Evolutionary conservation across 169 alveolate genomes (phyloP), one percentile per base, ranked within the genome.

Genomic region (Cyclospora cayetanensis): DNA sequence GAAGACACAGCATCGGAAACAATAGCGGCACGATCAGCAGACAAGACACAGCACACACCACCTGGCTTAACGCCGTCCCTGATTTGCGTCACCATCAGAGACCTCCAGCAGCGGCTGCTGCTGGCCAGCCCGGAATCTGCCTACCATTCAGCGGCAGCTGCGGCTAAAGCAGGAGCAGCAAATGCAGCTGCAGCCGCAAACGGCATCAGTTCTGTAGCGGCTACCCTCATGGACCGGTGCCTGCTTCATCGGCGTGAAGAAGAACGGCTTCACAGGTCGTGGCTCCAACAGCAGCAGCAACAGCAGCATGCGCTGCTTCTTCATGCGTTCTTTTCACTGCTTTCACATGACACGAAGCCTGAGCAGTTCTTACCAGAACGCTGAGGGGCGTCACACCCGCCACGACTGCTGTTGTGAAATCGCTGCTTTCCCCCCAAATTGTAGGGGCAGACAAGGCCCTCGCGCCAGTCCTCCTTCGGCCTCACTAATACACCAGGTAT

Each of bases 251-350:
- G 63, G 25, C n/a, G n/a, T n/a, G n/a, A n/a, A n/a, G n/a, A n/a
- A n/a, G n/a, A n/a, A n/a, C 86, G 43, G 86, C 87, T 25, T 27
- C 87, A 43, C 9, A 3, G 25, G 70, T 68, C 22, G 70, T 68
- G 25, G 87, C 87, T 43, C 50, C 87, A 35, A 68, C 87, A 50
- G 68, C 87, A 77, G 52, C 87, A 77, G 72, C 87, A 77, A 68
- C 87, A 46, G 70, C 87, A n/a, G 50, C 87, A 43, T 29, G 72
- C 87, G 72, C 29, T 77, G 68, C 70, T 46, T 65, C 70, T 46
- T 43, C 35, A 31, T 25, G 87, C 87, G 4, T 77, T 65, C 87
- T 46, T 77, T 35, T 31, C 29, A 42, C 41, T 46, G 70, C 5
- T 77, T 22, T 46, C 87, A 2, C 7, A n/a, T 15, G 87, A 77